Base-by-base conservation (phyloP, 169 alveolate species). In the Plasmodium inui region DNA sequence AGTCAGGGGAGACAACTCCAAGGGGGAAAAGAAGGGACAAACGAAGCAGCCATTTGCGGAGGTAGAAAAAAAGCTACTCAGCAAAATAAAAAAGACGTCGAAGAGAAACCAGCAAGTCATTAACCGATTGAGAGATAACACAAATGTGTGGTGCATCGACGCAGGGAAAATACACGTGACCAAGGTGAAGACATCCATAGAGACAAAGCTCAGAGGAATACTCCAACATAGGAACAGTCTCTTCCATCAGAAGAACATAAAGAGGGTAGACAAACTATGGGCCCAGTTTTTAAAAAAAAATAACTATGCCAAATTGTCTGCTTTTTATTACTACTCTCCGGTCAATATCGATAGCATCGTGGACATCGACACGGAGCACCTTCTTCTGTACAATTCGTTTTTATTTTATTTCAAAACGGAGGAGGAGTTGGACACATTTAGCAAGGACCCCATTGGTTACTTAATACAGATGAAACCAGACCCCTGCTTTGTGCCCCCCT, bases 211-310 rank as follows among this genome's bases (percentile, higher is more conserved):
- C 4, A 88, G 82, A 34, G 46, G 82, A 2, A 17, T 76, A 26
- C 44, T 88, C 32, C 67, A 67, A 67, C 50, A 88, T 34, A 41
- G 94, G 82, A 78, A 88, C 46, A 61, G 82, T 67, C 82, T 88
- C 61, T 88, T 78, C 50, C 89, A 78, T 79, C 94, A 88, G 50
- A 41, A 79, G 82, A 88, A 79, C 50, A 57, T 88, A 34, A 76
- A 41, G 50, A 78, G 74, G 28, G 73, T 88, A 55, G 94, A 88
- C 50, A 88, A 88, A 79, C n/a, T 72, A 37, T 88, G 94, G 86
- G 94, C 94, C n/a, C 32, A 76, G 14, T 88, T 88, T 88, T 88
- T 88, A 73, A 88, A 80, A 88, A 80, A 88, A 67, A 76, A 88
- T 88, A 88, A 88, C 50, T 88, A 88, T 71, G 74, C 61, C 17